phyloP scores from a whole-genome alignment of 768 basidiomycete genomes.

The Naganishia kalamii region DNA sequence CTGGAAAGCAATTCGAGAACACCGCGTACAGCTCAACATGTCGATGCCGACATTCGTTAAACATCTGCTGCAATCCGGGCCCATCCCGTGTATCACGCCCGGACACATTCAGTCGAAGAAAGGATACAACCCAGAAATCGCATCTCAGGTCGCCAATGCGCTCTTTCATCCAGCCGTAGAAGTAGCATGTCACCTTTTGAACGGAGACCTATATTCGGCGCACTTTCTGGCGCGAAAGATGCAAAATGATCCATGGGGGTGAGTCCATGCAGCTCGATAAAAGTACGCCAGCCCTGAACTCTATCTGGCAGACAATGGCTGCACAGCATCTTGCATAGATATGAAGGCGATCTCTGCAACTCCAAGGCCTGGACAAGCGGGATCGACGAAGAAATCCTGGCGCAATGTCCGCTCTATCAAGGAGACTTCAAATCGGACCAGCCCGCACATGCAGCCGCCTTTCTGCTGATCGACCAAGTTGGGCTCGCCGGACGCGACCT shows the following conservation, averaged over 20 bases:
- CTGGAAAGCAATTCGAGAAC: too few relatives aligned
- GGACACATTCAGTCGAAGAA: constrained; percentile 19
- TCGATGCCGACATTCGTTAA: constrained; percentile 1
- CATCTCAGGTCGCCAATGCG: constrained; percentile 21
- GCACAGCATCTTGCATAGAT: constrained; percentile 21
- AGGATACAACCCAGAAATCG: constrained; percentile 14
- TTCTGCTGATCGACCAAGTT: constrained; percentile 19
- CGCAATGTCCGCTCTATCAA: constrained; percentile 19
- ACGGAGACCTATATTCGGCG: constrained; percentile 20
- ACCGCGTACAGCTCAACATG: not conserved
- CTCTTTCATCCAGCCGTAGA: constrained; percentile 22
- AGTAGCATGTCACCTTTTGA: constrained; percentile 14
- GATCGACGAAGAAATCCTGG: constrained; percentile 14
- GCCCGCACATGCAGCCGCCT: constrained; percentile 14
- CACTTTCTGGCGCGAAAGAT: constrained; percentile 21
- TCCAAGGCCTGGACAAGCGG: constrained; percentile 21
- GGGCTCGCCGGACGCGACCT: constrained; percentile 12
- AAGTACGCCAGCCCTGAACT: not conserved
- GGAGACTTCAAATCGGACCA: not conserved
- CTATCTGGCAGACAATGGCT: constrained; percentile 10
- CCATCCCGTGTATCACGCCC: constrained; percentile 15
- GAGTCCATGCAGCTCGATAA: not conserved
- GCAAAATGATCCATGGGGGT: constrained; percentile 24
- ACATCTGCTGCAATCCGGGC: not conserved
- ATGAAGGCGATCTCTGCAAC: constrained; percentile 21